Evolutionary conservation across 805 yeast species (phyloP).

Genomic region (Diddensiella santjacobensis): DNA sequence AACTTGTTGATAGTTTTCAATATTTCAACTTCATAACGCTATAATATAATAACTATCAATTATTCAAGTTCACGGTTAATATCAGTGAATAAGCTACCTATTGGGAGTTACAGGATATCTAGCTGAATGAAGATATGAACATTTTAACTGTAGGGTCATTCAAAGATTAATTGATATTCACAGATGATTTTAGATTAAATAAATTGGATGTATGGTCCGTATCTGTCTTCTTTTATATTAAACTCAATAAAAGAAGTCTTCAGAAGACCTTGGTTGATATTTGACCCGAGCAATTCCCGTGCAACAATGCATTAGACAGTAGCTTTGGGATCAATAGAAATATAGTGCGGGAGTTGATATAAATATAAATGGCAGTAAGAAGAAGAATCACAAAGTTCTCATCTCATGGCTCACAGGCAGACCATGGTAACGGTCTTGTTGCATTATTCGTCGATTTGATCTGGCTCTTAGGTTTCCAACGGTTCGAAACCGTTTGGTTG

Average conservation of each 20-base stretch:
- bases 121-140: no score
- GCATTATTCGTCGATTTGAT: conserved; percentile 1
- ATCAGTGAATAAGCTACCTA: no score
- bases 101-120: no score
- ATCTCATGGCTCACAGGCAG: conserved; percentile 1
- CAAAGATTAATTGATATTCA: no score
- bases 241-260: conserved; percentile 21
- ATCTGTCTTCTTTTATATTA: conserved; percentile 24
- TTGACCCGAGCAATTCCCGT: conserved; percentile 3
- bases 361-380: not conserved
- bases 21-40: no score
- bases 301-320: conserved; percentile 1
- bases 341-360: not conserved
- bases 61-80: no score
- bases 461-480: conserved; percentile 4
- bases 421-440: not conserved
- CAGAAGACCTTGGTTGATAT: conserved; percentile 18
- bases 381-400: not conserved
- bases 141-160: no score
- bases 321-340: not conserved
- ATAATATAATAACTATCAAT: no score
- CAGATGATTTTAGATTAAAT: no score
- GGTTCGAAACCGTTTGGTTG: conserved; percentile 7
- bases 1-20: no score
- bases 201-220: conserved; percentile 24